Percentiles rank a stretch among this genome's conserved stretches.
phyloP scores from a whole-genome alignment of 208 protist species.

The Porcisia deanei region DNA sequence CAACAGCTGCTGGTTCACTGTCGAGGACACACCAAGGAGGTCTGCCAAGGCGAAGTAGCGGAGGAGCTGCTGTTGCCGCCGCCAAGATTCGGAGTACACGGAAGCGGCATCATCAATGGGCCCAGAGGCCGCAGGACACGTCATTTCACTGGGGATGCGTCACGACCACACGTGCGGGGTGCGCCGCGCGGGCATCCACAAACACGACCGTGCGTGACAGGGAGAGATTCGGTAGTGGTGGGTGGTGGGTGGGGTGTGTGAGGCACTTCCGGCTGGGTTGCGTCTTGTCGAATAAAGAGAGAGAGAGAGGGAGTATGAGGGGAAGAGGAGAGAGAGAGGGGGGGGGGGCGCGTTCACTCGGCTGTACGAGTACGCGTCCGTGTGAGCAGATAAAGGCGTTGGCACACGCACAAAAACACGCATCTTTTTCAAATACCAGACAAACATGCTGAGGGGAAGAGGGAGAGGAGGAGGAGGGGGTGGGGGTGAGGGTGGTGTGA shows the following conservation, averaged over 20 bases:
- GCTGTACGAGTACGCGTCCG: too few relatives aligned
- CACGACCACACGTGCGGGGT: too few relatives aligned
- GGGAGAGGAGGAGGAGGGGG: not conserved
- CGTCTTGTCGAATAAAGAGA: not conserved
- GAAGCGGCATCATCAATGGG: not conserved
- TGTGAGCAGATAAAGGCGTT: not conserved
- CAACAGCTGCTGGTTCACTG: not conserved
- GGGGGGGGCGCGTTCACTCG: not conserved
- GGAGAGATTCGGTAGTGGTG: too few relatives aligned
- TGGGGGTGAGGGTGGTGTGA: not conserved
- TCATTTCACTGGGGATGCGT: not conserved
- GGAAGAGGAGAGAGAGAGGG: not conserved
- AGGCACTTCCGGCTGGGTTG: not conserved
- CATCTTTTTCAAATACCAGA: not conserved
- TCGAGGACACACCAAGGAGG: conserved; percentile 10
- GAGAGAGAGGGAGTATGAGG: not conserved
- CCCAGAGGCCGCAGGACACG: not conserved
- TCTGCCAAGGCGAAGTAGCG: conserved; percentile 26
- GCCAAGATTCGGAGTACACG: not conserved
- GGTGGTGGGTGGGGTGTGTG: too few relatives aligned
- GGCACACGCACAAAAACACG: not conserved
- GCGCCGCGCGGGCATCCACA: too few relatives aligned
- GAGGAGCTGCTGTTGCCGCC: conserved; percentile 7
- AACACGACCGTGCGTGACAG: too few relatives aligned
- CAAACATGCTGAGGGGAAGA: not conserved